Conservation (phyloP, 257 asterid species). For the Gynochthodes officinalis region DNA sequence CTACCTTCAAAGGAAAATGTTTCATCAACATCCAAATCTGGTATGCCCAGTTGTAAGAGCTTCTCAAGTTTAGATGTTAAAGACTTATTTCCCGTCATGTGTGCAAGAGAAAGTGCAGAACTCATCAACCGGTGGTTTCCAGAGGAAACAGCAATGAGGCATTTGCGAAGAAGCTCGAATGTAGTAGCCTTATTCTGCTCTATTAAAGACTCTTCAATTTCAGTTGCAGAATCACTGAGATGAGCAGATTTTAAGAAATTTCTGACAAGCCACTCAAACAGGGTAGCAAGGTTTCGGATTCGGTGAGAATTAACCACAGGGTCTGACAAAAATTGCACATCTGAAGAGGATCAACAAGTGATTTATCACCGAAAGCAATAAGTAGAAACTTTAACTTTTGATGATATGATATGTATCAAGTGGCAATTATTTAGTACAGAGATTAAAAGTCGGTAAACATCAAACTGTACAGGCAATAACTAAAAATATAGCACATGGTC, state of each 20-base stretch:
- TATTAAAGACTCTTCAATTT: slow-evolving; percentile 26
- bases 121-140: slow-evolving; percentile 39
- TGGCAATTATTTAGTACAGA: background rate
- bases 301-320: slow-evolving; percentile 26
- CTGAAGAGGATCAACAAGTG: slow-evolving; percentile 33
- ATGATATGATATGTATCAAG: background rate
- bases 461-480: background rate
- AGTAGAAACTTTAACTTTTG: background rate
- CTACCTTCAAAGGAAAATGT: slow-evolving; percentile 11
- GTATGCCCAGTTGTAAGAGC: slow-evolving; percentile 30
- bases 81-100: slow-evolving; percentile 38
- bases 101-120: slow-evolving; percentile 52
- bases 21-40: slow-evolving; percentile 22
- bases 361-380: background rate
- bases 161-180: slow-evolving; percentile 51
- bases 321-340: slow-evolving; percentile 28
- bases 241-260: slow-evolving; percentile 33
- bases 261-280: slow-evolving; percentile 53
- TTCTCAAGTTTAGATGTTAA: slow-evolving; percentile 57
- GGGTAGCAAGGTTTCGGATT: slow-evolving; percentile 34
- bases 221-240: slow-evolving; percentile 33
- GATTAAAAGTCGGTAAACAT: background rate
- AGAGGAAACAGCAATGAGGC: slow-evolving; percentile 47
- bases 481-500: background rate
- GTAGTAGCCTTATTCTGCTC: slow-evolving; percentile 32